These are phyloP conservation scores for Gossypium ekmanianum DNA, from an alignment of 345 rosid species.

Conservation along the genomic window DNA sequence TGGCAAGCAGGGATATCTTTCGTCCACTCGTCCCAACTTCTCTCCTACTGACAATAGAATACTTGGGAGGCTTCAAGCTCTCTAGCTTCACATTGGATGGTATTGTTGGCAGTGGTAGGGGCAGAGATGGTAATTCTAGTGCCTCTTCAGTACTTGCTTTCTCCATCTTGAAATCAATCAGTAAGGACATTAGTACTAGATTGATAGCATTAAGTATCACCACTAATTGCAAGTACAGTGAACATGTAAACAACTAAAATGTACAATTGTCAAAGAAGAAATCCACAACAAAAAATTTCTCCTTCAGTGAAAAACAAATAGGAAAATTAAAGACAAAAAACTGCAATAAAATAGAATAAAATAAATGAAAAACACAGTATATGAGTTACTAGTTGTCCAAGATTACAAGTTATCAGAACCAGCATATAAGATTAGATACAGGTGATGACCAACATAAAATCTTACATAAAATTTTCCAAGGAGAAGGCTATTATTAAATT, in stretches of 20 bases:
- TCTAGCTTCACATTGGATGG: conserved; percentile 33
- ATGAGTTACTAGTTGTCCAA: not conserved
- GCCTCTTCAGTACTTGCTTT: conserved; percentile 17
- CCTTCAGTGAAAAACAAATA: not conserved
- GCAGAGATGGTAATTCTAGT: conserved; percentile 27
- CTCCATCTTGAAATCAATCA: conserved; percentile 41
- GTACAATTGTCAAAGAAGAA: not conserved
- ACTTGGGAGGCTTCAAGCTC: conserved; percentile 31
- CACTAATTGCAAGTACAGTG: not conserved
- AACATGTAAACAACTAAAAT: not conserved
- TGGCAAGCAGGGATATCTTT: conserved; percentile 47
- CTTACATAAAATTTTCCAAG: not conserved
- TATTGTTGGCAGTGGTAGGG: conserved; percentile 24
- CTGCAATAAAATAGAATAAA: not conserved
- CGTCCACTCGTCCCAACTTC: conserved; percentile 54
- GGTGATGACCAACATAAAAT: not conserved
- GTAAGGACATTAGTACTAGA: not conserved
- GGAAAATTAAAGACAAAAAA: not conserved
- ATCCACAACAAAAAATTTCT: not conserved
- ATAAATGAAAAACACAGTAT: not conserved
- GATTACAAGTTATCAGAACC: not conserved
- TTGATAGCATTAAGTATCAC: not conserved
- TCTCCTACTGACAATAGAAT: conserved; percentile 42
- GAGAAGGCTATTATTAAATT: not conserved
- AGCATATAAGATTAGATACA: not conserved